Percentiles rank a stretch among this genome's conserved stretches.
Conservation (phyloP, 192 early-diverging fungal species). For the Kappamyces sp. region DNA sequence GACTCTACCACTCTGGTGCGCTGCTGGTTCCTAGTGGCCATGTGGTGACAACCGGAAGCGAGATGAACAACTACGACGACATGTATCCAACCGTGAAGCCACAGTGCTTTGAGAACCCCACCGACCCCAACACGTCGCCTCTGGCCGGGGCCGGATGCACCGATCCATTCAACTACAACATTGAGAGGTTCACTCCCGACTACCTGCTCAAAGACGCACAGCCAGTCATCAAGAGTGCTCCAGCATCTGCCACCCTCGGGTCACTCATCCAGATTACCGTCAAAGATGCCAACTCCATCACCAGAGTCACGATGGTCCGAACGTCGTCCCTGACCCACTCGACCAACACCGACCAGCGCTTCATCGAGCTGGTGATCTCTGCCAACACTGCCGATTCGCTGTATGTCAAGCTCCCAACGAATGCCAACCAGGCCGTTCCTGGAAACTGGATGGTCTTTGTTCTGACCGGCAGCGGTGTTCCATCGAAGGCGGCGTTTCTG, state of each 20-base stretch:
- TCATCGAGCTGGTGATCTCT: slow-evolving; percentile 27
- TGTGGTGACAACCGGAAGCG: slow-evolving; percentile 37
- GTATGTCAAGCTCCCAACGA: slow-evolving; percentile 24
- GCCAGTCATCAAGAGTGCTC: slow-evolving; percentile 13
- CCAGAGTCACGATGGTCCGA: slow-evolving; percentile 23
- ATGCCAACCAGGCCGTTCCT: slow-evolving; percentile 24
- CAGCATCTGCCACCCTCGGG: slow-evolving; percentile 19
- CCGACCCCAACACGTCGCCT: background rate
- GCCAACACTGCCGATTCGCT: slow-evolving; percentile 6
- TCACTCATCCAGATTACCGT: slow-evolving; percentile 18
- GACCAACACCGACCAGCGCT: slow-evolving; percentile 40
- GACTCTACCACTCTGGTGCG: slow-evolving; percentile 32
- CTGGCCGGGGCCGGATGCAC: slow-evolving; percentile 2
- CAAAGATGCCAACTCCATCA: slow-evolving; percentile 11
- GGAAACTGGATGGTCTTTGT: slow-evolving; percentile 41
- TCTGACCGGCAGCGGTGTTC: slow-evolving; percentile 21
- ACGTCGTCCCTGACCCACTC: slow-evolving; percentile 36
- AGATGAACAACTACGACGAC: slow-evolving; percentile 41
- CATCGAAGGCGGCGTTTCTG: slow-evolving; percentile 20
- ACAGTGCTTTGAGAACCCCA: background rate
- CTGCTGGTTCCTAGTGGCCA: slow-evolving; percentile 29
- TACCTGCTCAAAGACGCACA: slow-evolving; percentile 10
- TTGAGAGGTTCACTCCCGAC: slow-evolving; percentile 18
- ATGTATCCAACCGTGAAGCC: slow-evolving; percentile 14
- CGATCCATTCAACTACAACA: slow-evolving; percentile 16